Conservation (phyloP, 2,329 filamentous ascomycete genomes). For the Mycocentrospora acerina region DNA sequence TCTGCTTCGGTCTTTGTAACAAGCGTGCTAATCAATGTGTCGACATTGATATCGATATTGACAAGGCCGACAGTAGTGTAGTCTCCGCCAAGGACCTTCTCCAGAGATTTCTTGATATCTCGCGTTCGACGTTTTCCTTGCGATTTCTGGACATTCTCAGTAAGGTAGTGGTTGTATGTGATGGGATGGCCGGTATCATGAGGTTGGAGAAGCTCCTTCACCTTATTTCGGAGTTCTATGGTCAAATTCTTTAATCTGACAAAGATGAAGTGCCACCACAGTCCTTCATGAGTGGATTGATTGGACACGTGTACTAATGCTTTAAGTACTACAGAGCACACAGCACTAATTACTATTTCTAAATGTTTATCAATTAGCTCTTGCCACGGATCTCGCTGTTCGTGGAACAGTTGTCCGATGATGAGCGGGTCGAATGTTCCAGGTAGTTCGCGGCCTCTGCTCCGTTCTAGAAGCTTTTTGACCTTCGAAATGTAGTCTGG, state of each 20-base stretch:
- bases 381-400: conserved; percentile 22
- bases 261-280: conserved; percentile 6
- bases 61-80: background rate
- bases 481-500: conserved; percentile 21
- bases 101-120: conserved; percentile 15
- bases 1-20: conserved; percentile 20
- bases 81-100: conserved; percentile 8
- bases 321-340: background rate
- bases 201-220: conserved; percentile 14
- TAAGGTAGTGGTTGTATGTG: conserved; percentile 44
- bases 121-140: conserved; percentile 13
- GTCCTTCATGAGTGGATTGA: conserved; percentile 1
- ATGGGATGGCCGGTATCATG: conserved; percentile 23
- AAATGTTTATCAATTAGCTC: conserved; percentile 2
- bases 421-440: conserved; percentile 26
- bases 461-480: conserved; percentile 17
- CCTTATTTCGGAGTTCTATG: conserved; percentile 8
- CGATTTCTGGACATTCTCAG: conserved; percentile 37
- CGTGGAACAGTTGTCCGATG: conserved; percentile 18
- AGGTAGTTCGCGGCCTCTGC: conserved; percentile 20
- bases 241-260: conserved; percentile 5
- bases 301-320: conserved; percentile 10
- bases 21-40: conserved; percentile 11
- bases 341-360: conserved; percentile 7
- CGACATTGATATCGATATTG: conserved; percentile 6